Base-by-base conservation (phyloP, 1,284 basidiomycete genomes). In the Pisolithus thermaeus region DNA sequence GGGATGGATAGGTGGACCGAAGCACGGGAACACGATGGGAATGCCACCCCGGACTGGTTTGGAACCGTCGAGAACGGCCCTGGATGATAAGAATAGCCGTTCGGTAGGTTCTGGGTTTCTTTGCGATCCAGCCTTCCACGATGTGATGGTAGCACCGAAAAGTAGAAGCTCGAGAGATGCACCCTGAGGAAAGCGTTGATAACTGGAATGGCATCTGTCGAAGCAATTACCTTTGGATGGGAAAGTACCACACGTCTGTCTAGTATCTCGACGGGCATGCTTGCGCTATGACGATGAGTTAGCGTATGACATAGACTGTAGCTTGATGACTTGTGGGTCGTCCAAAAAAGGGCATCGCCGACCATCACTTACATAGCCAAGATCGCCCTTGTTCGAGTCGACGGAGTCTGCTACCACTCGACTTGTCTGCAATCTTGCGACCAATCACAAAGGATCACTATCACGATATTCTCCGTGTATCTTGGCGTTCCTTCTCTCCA, bases 11-110 rank as follows among this genome's bases (percentile, higher is more conserved):
- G 92, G 90, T 1, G 87, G 73, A 3, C 92, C 92, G 62, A 94
- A 94, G 69, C 86, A 87, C 28, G 92, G 92, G 68, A 91, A 92
- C 32, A 90, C 84, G 42, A 92, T 71, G 4, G 89, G 90, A 23
- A 92, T 90, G 2, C 90, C 90, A n/a, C 90, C 90, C 50, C 90
- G 78, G 22, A 92, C 78, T 37, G 84, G 73, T 63, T 83, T 83
- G 50, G 80, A 79, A 1, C 87, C 88, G 61, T 93, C 90, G 3
- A 91, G 70, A 14, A 73, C 70, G 1, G 90, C 84, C 65, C 87
- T 90, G 25, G 79, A 78, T 18, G 87, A 90, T 8, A 92, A 74
- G 59, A 92, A 95, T 39, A 92, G 73, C 25, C 85, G 76, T 64
- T 93, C 91, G 47, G 70, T 62, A 1, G 77, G 74, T 8, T 69